Evolutionary conservation across 202 grass and related monocot species (phyloP), one percentile per base, ranked within the genome.

Genomic region (Digitaria exilis): DNA sequence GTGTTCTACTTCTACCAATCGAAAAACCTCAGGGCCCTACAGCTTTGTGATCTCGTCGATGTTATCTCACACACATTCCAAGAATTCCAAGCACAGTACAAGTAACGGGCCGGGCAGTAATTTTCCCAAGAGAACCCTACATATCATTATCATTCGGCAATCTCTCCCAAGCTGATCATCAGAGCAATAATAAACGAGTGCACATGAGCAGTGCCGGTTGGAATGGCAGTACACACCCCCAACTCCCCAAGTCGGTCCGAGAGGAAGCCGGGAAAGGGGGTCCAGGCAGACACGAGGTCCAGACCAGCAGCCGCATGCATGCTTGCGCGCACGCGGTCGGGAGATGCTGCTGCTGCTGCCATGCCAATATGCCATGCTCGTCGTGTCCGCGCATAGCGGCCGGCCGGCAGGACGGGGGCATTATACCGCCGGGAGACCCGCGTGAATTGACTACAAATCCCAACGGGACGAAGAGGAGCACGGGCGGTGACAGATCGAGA

Each of bases 361-460:
- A 31, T 6, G 28, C 28, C 37, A n/a, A n/a, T n/a, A 39, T 39
- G 35, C 3, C 1, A 5, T 37, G 35, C 0, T 39, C 37, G 37
- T 21, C 18, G 41, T 21, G 31, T 18, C n/a, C 72, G 52, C 72
- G 15, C 72, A 7, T 22, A 22, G 21, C 32, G 2, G 29, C 48
- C 16, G 48, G 16, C 12, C 15, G 46, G 19, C 50, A 24, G 21
- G 15, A 44, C 43, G 34, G 19, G 14, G 21, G 52, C 55, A 77
- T 77, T 34, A 77, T 77, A 7, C 74, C 56, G 15, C 74, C 74
- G 25, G 7, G 55, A 77, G 74, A 77, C 75, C 39, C 77, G 61
- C 43, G 28, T 35, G 54, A 60, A 46, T 72, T 72, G 67, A 26
- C 79, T 1, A 71, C 45, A 17, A 37, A 9, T 39, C 37, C 25